Percentiles rank a stretch among this genome's conserved stretches.
phyloP scores from a whole-genome alignment of 176 grass and related monocot species.

The Carex myosuroides region DNA sequence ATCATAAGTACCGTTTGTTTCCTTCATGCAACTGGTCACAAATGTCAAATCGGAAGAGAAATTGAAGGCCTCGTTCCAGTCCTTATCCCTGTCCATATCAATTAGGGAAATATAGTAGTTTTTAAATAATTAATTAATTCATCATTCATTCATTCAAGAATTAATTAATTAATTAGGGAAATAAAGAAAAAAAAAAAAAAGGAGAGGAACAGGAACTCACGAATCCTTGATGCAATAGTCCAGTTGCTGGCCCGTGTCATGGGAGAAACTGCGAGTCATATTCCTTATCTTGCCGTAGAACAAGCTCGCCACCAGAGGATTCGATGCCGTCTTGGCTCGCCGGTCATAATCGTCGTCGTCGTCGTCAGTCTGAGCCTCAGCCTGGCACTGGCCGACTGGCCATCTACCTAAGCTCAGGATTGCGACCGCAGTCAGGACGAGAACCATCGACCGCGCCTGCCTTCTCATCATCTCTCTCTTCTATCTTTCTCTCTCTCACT shows the following conservation, averaged over 20 bases:
- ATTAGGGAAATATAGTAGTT: too few relatives aligned
- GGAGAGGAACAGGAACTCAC: slow-evolving; percentile 16
- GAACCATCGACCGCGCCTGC: neutral
- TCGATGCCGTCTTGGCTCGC: slow-evolving; percentile 10
- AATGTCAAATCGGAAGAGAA: slow-evolving; percentile 60
- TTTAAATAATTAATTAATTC: too few relatives aligned
- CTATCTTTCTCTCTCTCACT: too few relatives aligned
- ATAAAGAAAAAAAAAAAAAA: too few relatives aligned
- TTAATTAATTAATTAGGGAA: too few relatives aligned
- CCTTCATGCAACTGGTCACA: slow-evolving; percentile 49
- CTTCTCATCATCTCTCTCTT: neutral
- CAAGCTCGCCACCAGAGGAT: slow-evolving; percentile 1
- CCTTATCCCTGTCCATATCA: slow-evolving; percentile 36
- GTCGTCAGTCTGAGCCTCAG: neutral
- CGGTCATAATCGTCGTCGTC: neutral
- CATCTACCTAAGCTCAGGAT: slow-evolving; percentile 4
- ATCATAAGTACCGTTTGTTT: slow-evolving; percentile 44
- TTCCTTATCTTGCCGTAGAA: slow-evolving; percentile 35
- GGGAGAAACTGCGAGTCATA: slow-evolving; percentile 36
- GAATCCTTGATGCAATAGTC: slow-evolving; percentile 75
- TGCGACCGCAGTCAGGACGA: neutral
- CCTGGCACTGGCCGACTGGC: slow-evolving; percentile 3
- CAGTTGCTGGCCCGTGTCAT: slow-evolving; percentile 39
- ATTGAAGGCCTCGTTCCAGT: slow-evolving; percentile 83
- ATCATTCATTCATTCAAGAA: too few relatives aligned